Percentiles rank a stretch among this genome's conserved stretches.
Conservation (phyloP, 352 stramenopile species). For the Globisporangium cederbergense region DNA sequence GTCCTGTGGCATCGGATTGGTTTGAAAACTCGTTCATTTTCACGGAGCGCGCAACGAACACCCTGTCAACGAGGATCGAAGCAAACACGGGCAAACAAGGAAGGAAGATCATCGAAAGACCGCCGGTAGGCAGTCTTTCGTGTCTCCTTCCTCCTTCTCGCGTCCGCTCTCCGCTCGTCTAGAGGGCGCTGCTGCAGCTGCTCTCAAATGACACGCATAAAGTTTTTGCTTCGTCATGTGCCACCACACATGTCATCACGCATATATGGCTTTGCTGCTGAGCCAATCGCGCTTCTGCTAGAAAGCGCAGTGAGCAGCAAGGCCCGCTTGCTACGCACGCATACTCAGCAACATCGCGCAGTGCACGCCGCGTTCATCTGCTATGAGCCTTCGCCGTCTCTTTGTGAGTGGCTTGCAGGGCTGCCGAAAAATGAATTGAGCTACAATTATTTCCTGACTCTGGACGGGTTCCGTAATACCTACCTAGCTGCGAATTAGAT, state of each 20-base stretch:
- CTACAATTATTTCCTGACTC: no score
- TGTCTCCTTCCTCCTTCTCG: not conserved
- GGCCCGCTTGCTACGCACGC: no score
- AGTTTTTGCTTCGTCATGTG: conserved; percentile 15
- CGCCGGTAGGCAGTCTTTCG: not conserved
- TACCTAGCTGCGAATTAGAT: no score
- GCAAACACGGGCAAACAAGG: not conserved
- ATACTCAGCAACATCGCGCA: no score
- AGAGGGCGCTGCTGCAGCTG: not conserved
- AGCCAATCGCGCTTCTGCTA: not conserved
- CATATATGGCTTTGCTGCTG: not conserved
- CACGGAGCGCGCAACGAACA: conserved; percentile 1
- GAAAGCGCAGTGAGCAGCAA: no score
- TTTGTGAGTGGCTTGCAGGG: no score
- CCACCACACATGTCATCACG: not conserved
- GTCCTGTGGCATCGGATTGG: conserved; percentile 5
- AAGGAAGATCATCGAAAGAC: not conserved
- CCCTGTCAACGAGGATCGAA: not conserved
- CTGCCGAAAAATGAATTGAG: no score
- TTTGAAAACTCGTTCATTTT: conserved; percentile 15
- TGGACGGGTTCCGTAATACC: no score
- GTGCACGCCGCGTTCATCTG: no score
- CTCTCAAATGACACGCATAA: conserved; percentile 20
- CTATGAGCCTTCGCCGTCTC: no score
- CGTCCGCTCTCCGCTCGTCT: not conserved